Evolutionary conservation across 805 yeast genomes (phyloP).

Genomic region (Barnettozyma botsteinii): DNA sequence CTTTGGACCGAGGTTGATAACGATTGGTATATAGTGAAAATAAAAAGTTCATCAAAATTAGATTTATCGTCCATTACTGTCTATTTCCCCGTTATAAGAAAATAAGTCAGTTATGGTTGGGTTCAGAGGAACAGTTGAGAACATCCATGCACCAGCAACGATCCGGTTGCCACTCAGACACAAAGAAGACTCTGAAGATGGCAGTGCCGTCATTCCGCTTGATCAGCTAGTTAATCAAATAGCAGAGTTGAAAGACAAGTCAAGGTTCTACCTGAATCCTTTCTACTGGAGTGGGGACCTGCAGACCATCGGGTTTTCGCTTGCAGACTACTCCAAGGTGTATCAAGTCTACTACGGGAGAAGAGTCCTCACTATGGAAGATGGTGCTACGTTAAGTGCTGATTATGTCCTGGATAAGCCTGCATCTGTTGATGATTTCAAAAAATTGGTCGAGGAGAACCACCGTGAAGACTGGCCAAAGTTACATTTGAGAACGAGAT

Average conservation of each 20-base stretch:
- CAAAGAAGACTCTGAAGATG: conserved; percentile 10
- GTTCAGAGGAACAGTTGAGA: conserved; percentile 23
- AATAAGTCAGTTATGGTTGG: too few relatives aligned
- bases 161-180: conserved; percentile 23
- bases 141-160: conserved; percentile 21
- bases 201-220: conserved; percentile 19
- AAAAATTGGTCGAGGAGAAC: conserved; percentile 33
- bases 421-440: conserved; percentile 26
- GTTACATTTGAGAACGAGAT: conserved; percentile 66
- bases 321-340: conserved; percentile 42
- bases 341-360: conserved; percentile 72
- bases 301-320: conserved; percentile 67
- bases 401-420: conserved; percentile 57
- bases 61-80: too few relatives aligned
- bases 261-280: conserved; percentile 56
- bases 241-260: conserved; percentile 42
- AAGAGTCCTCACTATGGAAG: conserved; percentile 49
- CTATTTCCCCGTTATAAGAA: too few relatives aligned
- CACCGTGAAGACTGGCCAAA: conserved; percentile 49
- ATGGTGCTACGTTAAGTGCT: conserved; percentile 67
- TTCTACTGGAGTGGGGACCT: conserved; percentile 63
- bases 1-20: too few relatives aligned
- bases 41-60: too few relatives aligned
- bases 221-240: conserved; percentile 22
- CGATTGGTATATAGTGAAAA: too few relatives aligned